These are phyloP conservation scores for Fusarium siculi DNA, from an alignment of 2,329 filamentous ascomycete genomes.

Conservation along the genomic window DNA sequence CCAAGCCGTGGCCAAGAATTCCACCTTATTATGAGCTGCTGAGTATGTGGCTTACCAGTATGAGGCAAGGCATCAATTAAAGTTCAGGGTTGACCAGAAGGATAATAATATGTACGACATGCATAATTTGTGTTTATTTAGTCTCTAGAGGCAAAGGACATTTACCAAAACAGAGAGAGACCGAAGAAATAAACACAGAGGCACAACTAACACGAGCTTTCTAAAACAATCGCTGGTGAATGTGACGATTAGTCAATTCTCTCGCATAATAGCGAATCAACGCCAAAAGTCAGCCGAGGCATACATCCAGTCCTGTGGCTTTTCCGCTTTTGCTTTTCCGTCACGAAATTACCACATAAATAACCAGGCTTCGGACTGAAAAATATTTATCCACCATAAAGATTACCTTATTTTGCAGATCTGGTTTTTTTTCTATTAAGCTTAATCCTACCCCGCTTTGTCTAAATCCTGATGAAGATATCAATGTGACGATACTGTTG, in stretches of 20 bases:
- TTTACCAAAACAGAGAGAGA: background rate
- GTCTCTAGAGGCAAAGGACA: background rate
- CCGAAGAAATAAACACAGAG: background rate
- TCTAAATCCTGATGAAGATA: background rate
- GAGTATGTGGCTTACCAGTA: too few relatives aligned
- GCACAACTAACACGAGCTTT: background rate
- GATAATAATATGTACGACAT: background rate
- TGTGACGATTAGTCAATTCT: background rate
- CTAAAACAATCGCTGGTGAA: too few relatives aligned
- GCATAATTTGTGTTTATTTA: too few relatives aligned
- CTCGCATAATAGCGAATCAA: background rate
- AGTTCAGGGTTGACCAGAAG: background rate
- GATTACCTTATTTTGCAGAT: background rate
- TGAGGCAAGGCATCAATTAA: background rate
- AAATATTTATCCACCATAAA: constrained; percentile 9
- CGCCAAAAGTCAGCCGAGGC: background rate
- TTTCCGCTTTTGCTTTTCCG: constrained; percentile 2
- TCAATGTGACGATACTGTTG: background rate
- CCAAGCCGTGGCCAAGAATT: background rate
- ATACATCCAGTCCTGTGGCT: background rate
- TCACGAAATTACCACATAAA: too few relatives aligned
- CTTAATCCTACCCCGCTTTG: constrained; percentile 10
- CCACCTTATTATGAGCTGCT: too few relatives aligned
- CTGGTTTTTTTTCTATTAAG: background rate
- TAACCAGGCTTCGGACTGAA: background rate